These are phyloP conservation scores for Hyphopichia wangnamkhiaoensis DNA, from an alignment of 1,139 yeast genomes.

Conservation along the genomic window DNA sequence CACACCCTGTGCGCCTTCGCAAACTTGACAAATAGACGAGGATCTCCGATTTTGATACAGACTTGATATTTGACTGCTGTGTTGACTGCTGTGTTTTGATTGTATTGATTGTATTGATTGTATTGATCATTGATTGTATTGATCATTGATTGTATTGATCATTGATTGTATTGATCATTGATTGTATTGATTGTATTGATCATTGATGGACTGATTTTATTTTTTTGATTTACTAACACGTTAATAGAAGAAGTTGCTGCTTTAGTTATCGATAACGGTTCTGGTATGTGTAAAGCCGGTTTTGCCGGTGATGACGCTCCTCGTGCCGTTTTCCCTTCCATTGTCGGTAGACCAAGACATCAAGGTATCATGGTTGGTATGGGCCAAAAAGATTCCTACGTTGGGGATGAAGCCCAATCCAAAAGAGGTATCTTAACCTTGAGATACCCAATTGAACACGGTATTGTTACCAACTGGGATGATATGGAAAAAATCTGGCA, in stretches of 20 bases:
- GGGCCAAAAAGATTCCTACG: constrained; percentile 99
- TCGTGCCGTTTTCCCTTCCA: constrained; percentile 99
- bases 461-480: constrained; percentile 99
- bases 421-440: constrained; percentile 99
- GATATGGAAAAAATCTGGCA: constrained; percentile 99
- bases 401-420: constrained; percentile 99
- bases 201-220: too few species aligned
- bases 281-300: constrained; percentile 99
- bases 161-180: not conserved
- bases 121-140: not conserved
- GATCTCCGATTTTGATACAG: too few species aligned
- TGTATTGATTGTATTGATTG: not conserved
- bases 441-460: constrained; percentile 99
- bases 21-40: too few species aligned
- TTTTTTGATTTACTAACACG: constrained; percentile 20
- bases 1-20: too few species aligned
- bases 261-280: constrained; percentile 98
- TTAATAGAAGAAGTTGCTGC: constrained; percentile 54
- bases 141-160: not conserved
- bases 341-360: constrained; percentile 99
- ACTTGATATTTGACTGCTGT: not conserved
- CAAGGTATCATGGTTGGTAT: constrained; percentile 99
- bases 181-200: too few species aligned
- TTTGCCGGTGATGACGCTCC: constrained; percentile 99
- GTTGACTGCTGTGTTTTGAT: not conserved